phyloP scores from a whole-genome alignment of 305 asterid genomes.

The Fraxinus ornus region DNA sequence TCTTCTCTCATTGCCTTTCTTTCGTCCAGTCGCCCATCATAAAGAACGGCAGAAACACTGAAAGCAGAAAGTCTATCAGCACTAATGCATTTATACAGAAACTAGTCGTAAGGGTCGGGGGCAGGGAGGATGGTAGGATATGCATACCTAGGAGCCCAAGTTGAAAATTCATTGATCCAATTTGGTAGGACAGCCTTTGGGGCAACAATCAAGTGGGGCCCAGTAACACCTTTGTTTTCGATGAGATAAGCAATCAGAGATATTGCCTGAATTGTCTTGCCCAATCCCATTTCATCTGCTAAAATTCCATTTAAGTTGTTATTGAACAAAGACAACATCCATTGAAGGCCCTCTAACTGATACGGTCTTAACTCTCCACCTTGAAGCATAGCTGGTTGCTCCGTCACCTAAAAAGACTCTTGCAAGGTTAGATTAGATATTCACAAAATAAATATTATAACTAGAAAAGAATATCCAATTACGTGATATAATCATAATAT shows the following conservation, averaged over 20 bases:
- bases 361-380: slow-evolving; percentile 94
- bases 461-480: slow-evolving; percentile 9
- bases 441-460: slow-evolving; percentile 2
- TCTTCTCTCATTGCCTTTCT: slow-evolving; percentile 92
- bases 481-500: neutral
- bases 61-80: slow-evolving; percentile 39
- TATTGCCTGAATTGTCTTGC: slow-evolving; percentile 96
- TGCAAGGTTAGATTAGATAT: slow-evolving; percentile 27
- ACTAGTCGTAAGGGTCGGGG: slow-evolving; percentile 2
- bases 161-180: slow-evolving; percentile 83
- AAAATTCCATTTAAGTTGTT: slow-evolving; percentile 95
- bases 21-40: slow-evolving; percentile 94
- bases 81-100: slow-evolving; percentile 27
- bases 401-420: slow-evolving; percentile 66
- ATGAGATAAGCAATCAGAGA: slow-evolving; percentile 89
- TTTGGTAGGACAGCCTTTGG: slow-evolving; percentile 99
- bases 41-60: slow-evolving; percentile 83
- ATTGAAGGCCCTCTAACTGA: slow-evolving; percentile 98
- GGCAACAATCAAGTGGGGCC: slow-evolving; percentile 98
- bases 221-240: slow-evolving; percentile 88
- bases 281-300: slow-evolving; percentile 99
- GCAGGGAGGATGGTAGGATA: neutral
- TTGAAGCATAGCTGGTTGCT: slow-evolving; percentile 97
- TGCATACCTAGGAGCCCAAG: slow-evolving; percentile 92
- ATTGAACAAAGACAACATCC: slow-evolving; percentile 98